phyloP scores from a whole-genome alignment of 257 asterid species.

The Gentiana macrophylla region DNA sequence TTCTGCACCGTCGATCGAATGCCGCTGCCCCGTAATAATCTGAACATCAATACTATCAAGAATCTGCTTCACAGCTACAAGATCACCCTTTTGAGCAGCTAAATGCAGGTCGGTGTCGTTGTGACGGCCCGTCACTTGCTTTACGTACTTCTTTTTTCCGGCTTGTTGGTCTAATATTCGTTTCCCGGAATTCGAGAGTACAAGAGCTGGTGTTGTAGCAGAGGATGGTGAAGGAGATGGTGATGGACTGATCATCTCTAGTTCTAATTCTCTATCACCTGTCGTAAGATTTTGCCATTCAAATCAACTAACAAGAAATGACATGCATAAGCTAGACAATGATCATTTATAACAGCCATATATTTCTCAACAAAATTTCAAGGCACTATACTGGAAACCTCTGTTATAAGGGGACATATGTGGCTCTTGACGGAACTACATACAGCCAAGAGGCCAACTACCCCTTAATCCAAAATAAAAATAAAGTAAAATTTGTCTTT shows the following conservation, averaged over 20 bases:
- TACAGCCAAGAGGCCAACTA: too few relatives aligned
- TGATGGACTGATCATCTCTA: constrained; percentile 18
- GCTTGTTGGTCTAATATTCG: constrained; percentile 31
- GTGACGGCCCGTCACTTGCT: constrained; percentile 46
- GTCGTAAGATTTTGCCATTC: constrained; percentile 5
- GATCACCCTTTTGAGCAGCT: constrained; percentile 48
- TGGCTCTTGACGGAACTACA: not conserved
- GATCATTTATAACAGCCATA: too few relatives aligned
- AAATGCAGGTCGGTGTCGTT: constrained; percentile 44
- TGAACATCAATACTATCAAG: constrained; percentile 34
- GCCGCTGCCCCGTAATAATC: constrained; percentile 15
- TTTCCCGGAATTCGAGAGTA: constrained; percentile 43
- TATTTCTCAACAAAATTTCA: too few relatives aligned
- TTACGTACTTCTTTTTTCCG: constrained; percentile 46
- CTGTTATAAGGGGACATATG: too few relatives aligned
- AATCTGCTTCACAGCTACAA: constrained; percentile 33
- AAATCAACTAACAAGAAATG: not conserved
- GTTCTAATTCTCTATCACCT: constrained; percentile 28
- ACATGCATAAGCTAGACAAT: not conserved
- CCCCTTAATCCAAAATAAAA: too few relatives aligned
- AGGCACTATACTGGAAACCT: too few relatives aligned
- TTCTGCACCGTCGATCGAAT: constrained; percentile 26
- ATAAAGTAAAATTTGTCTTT: too few relatives aligned
- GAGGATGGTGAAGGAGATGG: constrained; percentile 35
- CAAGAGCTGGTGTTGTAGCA: constrained; percentile 44